These are phyloP conservation scores for Plasmodium malariae DNA, from an alignment of 169 alveolate genomes.

Conservation along the genomic window DNA sequence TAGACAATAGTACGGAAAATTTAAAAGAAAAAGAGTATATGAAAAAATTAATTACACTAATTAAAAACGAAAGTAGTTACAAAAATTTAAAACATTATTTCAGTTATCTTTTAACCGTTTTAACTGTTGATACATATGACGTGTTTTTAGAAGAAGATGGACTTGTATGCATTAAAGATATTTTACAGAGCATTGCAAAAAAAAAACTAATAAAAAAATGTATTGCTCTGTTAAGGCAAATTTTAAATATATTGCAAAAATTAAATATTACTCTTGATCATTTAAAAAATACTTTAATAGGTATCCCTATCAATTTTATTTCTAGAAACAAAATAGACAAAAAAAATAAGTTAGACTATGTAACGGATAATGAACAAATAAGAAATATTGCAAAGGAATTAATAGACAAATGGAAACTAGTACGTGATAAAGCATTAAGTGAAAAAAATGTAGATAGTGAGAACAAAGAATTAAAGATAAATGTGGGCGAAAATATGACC, in stretches of 20 bases:
- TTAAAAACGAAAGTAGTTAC: conserved; percentile 49
- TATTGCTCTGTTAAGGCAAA: conserved; percentile 19
- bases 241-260: conserved; percentile 44
- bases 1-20: conserved; percentile 29
- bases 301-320: conserved; percentile 58
- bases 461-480: background rate
- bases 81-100: conserved; percentile 33
- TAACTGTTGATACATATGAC: conserved; percentile 15
- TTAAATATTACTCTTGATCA: conserved; percentile 42
- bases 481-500: background rate
- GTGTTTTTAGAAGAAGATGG: conserved; percentile 47
- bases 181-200: conserved; percentile 62
- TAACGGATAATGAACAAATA: conserved; percentile 22
- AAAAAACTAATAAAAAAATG: conserved; percentile 48
- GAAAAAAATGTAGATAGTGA: background rate
- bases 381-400: conserved; percentile 20
- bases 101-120: conserved; percentile 2
- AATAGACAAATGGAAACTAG: conserved; percentile 41
- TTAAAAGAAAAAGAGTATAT: conserved; percentile 31
- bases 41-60: conserved; percentile 19
- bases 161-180: conserved; percentile 12
- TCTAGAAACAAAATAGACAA: conserved; percentile 54
- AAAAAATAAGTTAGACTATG: conserved; percentile 25
- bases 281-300: conserved; percentile 54
- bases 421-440: conserved; percentile 40